Base-by-base conservation (phyloP, 345 rosid species). In the Dipteronia sinensis region DNA sequence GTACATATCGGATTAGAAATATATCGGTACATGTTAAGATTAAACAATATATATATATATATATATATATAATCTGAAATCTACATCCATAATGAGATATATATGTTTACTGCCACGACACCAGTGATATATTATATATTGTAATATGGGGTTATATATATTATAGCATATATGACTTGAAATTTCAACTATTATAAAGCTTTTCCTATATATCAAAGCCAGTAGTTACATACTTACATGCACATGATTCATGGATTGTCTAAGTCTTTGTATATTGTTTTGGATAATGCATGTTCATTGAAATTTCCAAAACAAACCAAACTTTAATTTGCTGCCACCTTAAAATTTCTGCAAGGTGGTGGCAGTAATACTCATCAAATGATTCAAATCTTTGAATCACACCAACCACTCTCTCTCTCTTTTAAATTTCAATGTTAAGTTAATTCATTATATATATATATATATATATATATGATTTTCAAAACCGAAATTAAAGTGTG, bases 281-380 rank as follows among this genome's bases (percentile, higher is more conserved):
- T 34, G 38, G 38, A 68, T 42, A 38, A 19, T 55, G 49, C 65
- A 72, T 72, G 75, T 23, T n/a, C 27, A 31, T 34, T 55, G 44
- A 71, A 31, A 53, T 53, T 19, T 71, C 61, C n/a, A 29, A n/a
- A 16, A 29, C 0, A n/a, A 53, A 7, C 63, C 10, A 16, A 15
- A 47, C 7, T 23, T 25, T n/a, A n/a, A n/a, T n/a, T n/a, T 47
- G 22, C 10, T 8, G 9, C 10, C 63, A 23, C n/a, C 13, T 69
- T 23, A 47, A 16, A 23, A 17, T 8, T 17, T 71, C 5, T 34
- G 20, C 27, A 19, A 17, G 19, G 2, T 3, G 49, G 46, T 19
- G 9, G 11, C 8, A n/a, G 20, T 5, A 7, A 3, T 66, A 16
- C 1, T 8, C 55, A 34, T 10, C 67, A 25, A n/a, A n/a, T n/a